Evolutionary conservation across 176 grass and related monocot species (phyloP).

Genomic region (Typha latifolia): DNA sequence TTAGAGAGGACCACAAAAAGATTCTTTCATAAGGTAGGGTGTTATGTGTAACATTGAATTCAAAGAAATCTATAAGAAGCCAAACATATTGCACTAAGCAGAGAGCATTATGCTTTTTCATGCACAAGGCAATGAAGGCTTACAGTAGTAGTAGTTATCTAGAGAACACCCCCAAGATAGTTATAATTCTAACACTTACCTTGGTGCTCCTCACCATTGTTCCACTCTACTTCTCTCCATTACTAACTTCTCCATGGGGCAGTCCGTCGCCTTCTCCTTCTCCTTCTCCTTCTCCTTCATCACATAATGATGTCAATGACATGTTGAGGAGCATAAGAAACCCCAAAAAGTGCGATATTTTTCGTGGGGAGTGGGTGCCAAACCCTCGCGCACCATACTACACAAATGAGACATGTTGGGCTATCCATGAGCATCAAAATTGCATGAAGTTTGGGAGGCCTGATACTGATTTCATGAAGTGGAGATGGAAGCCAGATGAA

Average conservation of each 20-base stretch:
- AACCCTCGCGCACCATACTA: conserved; percentile 52
- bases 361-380: conserved; percentile 56
- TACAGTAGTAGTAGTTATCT: neutral
- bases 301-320: too few relatives aligned
- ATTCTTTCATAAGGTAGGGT: neutral
- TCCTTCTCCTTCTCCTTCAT: neutral
- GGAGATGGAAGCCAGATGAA: conserved; percentile 38
- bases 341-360: conserved; percentile 48
- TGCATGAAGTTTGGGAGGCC: conserved; percentile 63
- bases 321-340: conserved; percentile 30
- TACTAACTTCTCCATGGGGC: neutral
- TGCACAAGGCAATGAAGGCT: neutral
- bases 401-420: conserved; percentile 48
- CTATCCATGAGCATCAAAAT: conserved; percentile 71
- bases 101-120: neutral
- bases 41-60: neutral
- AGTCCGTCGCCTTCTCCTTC: neutral
- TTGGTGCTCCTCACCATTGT: conserved; percentile 18
- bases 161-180: conserved; percentile 11
- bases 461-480: conserved; percentile 50
- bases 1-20: neutral
- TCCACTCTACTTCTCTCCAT: conserved; percentile 14
- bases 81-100: neutral
- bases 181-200: conserved; percentile 1
- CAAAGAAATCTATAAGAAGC: neutral